Evolutionary conservation across 2,329 filamentous ascomycete genomes (phyloP).

Genomic region (Zymoseptoria crescenta): DNA sequence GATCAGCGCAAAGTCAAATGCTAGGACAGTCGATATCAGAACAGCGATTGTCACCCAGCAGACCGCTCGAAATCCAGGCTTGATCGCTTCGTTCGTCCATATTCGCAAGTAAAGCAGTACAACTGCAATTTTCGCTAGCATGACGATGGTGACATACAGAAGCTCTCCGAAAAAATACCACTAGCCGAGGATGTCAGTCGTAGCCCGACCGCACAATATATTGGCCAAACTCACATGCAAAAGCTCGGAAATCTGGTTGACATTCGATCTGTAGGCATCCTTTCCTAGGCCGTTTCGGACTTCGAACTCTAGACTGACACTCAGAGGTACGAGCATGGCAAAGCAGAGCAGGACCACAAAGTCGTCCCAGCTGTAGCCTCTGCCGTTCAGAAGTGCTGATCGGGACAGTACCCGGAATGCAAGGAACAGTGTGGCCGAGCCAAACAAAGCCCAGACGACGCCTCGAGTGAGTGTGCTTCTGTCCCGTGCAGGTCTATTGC

Average conservation of each 20-base stretch:
- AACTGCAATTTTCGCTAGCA: conserved; percentile 14
- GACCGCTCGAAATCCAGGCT: conserved; percentile 9
- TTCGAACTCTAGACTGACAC: conserved; percentile 7
- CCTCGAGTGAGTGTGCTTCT: conserved; percentile 4
- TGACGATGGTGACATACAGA: conserved; percentile 13
- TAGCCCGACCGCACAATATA: neutral
- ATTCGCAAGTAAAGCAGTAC: conserved; percentile 15
- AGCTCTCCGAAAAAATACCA: conserved; percentile 16
- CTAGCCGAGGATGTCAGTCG: neutral
- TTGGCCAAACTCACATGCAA: conserved; percentile 1
- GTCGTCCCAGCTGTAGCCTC: conserved; percentile 15
- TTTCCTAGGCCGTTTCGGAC: conserved; percentile 7
- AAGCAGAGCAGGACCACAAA: conserved; percentile 11
- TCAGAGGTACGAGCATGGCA: conserved; percentile 6
- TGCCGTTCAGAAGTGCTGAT: conserved; percentile 10
- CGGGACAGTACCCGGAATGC: conserved; percentile 11
- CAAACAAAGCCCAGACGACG: conserved; percentile 13
- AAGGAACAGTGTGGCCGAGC: conserved; percentile 10
- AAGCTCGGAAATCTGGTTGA: conserved; percentile 1
- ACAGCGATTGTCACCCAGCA: conserved; percentile 15
- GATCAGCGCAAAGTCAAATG: conserved; percentile 15
- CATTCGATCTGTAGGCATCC: conserved; percentile 4
- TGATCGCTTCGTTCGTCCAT: conserved; percentile 14
- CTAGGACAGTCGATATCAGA: conserved; percentile 8
- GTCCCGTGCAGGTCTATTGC: conserved; percentile 2